A percentile compares a stretch with the other conserved stretches of the same genome.
Evolutionary conservation across 164 flowering plant species (phyloP).

Genomic region (Euptelea pleiosperma): DNA sequence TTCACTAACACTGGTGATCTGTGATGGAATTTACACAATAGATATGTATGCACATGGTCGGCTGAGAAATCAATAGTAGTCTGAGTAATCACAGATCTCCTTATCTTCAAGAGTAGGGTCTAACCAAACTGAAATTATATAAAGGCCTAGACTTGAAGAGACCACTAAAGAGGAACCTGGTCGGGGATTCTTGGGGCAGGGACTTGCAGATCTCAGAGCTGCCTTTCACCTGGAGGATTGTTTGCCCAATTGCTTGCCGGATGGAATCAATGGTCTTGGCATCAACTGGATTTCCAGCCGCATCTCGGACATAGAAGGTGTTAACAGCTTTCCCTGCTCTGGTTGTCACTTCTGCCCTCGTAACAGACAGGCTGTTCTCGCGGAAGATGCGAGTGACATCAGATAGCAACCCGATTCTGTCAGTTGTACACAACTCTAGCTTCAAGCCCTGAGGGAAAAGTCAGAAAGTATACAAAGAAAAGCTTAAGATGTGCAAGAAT

Average conservation of each 20-base stretch:
- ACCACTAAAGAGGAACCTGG: slow-evolving; percentile 72
- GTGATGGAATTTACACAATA: slow-evolving; percentile 1
- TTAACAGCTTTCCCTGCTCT: slow-evolving; percentile 71
- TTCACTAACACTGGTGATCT: too few species aligned
- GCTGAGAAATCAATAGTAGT: too few species aligned
- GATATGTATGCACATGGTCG: not conserved
- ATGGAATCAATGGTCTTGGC: slow-evolving; percentile 74
- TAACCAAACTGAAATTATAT: slow-evolving; percentile 61
- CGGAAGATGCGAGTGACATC: slow-evolving; percentile 88
- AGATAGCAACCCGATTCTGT: slow-evolving; percentile 76
- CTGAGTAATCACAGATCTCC: too few species aligned
- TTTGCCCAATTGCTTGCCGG: slow-evolving; percentile 66
- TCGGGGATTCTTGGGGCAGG: slow-evolving; percentile 60
- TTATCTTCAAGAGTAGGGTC: slow-evolving; percentile 46
- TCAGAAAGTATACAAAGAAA: not conserved
- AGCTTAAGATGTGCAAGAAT: not conserved
- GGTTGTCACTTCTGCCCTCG: slow-evolving; percentile 82
- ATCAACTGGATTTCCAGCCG: slow-evolving; percentile 74
- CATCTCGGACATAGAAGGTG: slow-evolving; percentile 78
- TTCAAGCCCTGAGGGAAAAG: slow-evolving; percentile 60
- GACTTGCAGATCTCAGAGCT: slow-evolving; percentile 40
- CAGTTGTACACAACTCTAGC: slow-evolving; percentile 75
- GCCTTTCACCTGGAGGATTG: slow-evolving; percentile 70
- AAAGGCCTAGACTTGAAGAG: slow-evolving; percentile 78
- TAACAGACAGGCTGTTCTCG: slow-evolving; percentile 84